These are phyloP conservation scores for Rhytidiadelphus loreus DNA, from an alignment of 225 moss, liverwort and hornwort genomes.

Conservation along the genomic window DNA sequence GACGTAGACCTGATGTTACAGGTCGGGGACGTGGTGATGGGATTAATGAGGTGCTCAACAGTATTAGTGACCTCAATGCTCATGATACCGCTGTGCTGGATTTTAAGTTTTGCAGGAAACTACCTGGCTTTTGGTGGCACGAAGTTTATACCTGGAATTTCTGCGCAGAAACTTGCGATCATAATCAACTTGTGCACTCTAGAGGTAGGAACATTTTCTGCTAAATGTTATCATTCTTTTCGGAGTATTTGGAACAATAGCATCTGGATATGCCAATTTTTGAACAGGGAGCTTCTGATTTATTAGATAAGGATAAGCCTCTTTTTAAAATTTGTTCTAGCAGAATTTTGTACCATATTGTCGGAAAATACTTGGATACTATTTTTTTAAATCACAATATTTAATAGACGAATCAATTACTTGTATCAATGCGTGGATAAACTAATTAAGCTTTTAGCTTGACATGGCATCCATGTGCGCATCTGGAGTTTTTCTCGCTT, in stretches of 20 bases:
- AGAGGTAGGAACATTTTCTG: conserved; percentile 11
- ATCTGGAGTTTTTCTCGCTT: neutral
- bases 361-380: neutral
- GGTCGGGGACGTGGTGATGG: neutral
- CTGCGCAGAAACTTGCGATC: conserved; percentile 20
- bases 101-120: conserved; percentile 21
- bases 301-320: neutral
- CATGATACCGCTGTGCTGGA: neutral
- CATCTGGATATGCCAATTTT: neutral
- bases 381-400: neutral
- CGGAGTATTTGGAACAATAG: neutral
- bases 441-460: neutral
- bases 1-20: neutral
- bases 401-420: neutral
- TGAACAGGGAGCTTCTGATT: neutral
- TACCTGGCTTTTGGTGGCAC: conserved; percentile 42
- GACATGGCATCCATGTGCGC: neutral
- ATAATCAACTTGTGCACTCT: conserved; percentile 39
- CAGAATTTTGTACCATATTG: neutral
- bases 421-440: neutral
- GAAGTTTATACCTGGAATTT: conserved; percentile 49
- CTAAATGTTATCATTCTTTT: neutral
- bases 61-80: neutral
- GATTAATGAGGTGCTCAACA: neutral
- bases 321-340: neutral